Conservation (phyloP, 208 protist species). For the Leishmania tarentolae region DNA sequence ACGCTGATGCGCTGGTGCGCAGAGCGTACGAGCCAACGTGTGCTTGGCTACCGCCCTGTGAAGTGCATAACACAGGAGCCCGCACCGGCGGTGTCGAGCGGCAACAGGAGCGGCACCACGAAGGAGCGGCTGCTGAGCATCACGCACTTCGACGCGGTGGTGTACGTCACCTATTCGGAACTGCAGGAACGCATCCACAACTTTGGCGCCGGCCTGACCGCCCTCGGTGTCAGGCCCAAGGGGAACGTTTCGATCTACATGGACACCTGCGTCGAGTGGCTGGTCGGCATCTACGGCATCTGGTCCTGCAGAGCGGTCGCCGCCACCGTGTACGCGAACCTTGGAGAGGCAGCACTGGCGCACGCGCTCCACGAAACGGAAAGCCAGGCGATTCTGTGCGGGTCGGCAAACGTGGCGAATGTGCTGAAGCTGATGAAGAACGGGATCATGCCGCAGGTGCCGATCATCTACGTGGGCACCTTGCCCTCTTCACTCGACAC, state of each 20-base stretch:
- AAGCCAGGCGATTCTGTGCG: constrained; percentile 68
- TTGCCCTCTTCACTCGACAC: constrained; percentile 33
- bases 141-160: constrained; percentile 53
- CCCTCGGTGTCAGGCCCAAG: constrained; percentile 43
- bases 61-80: constrained; percentile 28
- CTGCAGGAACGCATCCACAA: constrained; percentile 41
- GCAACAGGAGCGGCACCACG: constrained; percentile 28
- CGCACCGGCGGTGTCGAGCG: constrained; percentile 46
- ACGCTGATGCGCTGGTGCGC: constrained; percentile 25
- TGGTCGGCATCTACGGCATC: constrained; percentile 72
- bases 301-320: constrained; percentile 66
- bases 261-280: constrained; percentile 86
- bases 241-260: constrained; percentile 75
- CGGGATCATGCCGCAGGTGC: constrained; percentile 42
- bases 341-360: constrained; percentile 71
- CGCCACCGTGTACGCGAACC: constrained; percentile 86
- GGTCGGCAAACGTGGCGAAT: constrained; percentile 44
- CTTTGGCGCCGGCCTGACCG: constrained; percentile 60
- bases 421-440: constrained; percentile 50
- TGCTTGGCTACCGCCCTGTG: constrained; percentile 45
- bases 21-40: constrained; percentile 24
- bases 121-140: constrained; percentile 37
- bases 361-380: constrained; percentile 73
- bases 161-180: constrained; percentile 45
- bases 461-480: constrained; percentile 60